phyloP scores from a whole-genome alignment of 2,329 filamentous ascomycete species.

The Cladosporium sp. region DNA sequence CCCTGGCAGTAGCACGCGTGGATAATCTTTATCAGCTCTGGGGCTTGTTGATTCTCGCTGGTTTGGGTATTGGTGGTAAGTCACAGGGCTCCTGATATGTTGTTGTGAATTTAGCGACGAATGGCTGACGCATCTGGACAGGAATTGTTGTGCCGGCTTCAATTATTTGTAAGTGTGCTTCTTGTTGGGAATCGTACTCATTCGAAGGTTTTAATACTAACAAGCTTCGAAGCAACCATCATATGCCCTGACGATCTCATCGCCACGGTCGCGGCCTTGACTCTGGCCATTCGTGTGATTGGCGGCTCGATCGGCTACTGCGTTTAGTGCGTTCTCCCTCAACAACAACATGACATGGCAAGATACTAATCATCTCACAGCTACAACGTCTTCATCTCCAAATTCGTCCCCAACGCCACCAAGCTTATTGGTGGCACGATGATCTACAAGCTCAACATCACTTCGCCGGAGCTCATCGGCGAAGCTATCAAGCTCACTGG shows the following conservation, averaged over 20 bases:
- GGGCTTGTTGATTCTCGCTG: slow-evolving; percentile 54
- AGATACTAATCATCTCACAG: slow-evolving; percentile 18
- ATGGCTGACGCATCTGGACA: neutral
- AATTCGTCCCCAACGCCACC: slow-evolving; percentile 43
- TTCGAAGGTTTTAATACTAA: neutral
- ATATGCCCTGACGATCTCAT: slow-evolving; percentile 68
- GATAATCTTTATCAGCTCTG: slow-evolving; percentile 29
- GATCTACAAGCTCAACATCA: slow-evolving; percentile 46
- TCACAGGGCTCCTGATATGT: too few species aligned
- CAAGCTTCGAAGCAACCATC: slow-evolving; percentile 50
- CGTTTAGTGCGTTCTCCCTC: slow-evolving; percentile 29
- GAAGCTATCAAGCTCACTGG: slow-evolving; percentile 52
- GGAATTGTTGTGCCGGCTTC: slow-evolving; percentile 61
- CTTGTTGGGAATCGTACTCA: too few species aligned
- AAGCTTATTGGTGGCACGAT: slow-evolving; percentile 51
- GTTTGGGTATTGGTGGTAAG: slow-evolving; percentile 59
- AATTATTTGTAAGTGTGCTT: slow-evolving; percentile 47
- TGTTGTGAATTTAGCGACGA: neutral
- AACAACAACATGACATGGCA: slow-evolving; percentile 29
- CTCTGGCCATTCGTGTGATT: slow-evolving; percentile 64
- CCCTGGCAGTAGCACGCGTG: slow-evolving; percentile 26
- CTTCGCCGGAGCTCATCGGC: slow-evolving; percentile 40
- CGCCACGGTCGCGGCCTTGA: slow-evolving; percentile 64
- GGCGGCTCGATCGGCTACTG: slow-evolving; percentile 56
- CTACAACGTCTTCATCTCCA: slow-evolving; percentile 49